A percentile compares a stretch with the other conserved stretches of the same genome.
Evolutionary conservation across 2,329 filamentous ascomycete genomes (phyloP).

Genomic region (Rugonectria rugulosa): DNA sequence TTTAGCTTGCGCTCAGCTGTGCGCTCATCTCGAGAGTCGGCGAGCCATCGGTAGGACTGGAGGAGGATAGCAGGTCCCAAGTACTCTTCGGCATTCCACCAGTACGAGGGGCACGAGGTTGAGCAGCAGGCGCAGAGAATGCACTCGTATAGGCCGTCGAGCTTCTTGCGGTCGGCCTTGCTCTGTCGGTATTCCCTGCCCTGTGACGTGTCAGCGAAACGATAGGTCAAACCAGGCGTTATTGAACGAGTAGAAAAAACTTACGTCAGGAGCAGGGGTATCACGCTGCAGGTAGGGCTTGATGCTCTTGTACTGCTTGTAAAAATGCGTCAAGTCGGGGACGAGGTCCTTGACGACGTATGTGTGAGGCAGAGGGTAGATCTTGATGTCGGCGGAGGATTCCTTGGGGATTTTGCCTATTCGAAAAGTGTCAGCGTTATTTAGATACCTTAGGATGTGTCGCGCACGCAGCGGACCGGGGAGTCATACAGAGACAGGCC

Average conservation of each 20-base stretch:
- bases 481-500: constrained; percentile 84
- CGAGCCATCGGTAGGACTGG: constrained; percentile 97
- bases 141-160: constrained; percentile 98
- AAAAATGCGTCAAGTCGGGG: constrained; percentile 96
- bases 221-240: too few relatives aligned
- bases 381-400: constrained; percentile 80
- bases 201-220: constrained; percentile 53
- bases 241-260: constrained; percentile 43
- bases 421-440: constrained; percentile 24
- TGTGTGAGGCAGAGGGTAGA: constrained; percentile 97
- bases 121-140: constrained; percentile 99
- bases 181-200: constrained; percentile 92
- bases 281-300: constrained; percentile 97
- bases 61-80: constrained; percentile 95
- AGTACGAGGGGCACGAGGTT: constrained; percentile 99
- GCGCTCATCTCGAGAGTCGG: constrained; percentile 92
- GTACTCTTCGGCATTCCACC: constrained; percentile 99
- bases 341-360: constrained; percentile 99
- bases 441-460: constrained; percentile 27
- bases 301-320: constrained; percentile 99
- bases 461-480: constrained; percentile 34
- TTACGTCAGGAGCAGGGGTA: constrained; percentile 82
- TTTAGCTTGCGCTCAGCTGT: constrained; percentile 87
- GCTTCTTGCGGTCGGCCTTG: constrained; percentile 92
- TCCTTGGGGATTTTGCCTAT: constrained; percentile 93